Evolutionary conservation across 768 basidiomycete genomes (phyloP).

Genomic region (Psilocybe tampanensis): DNA sequence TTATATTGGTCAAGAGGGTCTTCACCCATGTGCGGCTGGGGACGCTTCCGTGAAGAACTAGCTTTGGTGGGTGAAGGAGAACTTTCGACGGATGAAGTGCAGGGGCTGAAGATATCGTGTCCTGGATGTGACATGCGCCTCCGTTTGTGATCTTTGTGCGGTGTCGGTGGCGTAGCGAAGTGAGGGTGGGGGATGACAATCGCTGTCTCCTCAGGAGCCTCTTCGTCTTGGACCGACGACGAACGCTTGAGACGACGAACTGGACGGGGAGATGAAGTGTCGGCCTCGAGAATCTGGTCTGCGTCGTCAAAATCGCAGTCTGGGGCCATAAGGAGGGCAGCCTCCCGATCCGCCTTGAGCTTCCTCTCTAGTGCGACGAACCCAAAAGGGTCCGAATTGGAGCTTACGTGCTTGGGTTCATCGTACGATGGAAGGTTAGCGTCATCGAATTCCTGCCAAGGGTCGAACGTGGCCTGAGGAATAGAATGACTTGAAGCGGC

Average conservation of each 20-base stretch:
- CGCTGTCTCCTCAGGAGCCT: slow-evolving; percentile 12
- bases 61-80: slow-evolving; percentile 41
- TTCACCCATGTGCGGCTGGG: slow-evolving; percentile 1
- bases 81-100: slow-evolving; percentile 31
- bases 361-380: slow-evolving; percentile 57
- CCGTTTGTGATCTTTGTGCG: slow-evolving; percentile 35
- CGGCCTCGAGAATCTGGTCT: slow-evolving; percentile 26
- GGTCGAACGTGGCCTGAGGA: slow-evolving; percentile 14
- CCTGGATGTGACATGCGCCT: slow-evolving; percentile 26
- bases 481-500: slow-evolving; percentile 9
- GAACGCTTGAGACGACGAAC: slow-evolving; percentile 23
- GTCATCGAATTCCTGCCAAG: slow-evolving; percentile 26
- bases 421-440: slow-evolving; percentile 16
- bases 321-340: slow-evolving; percentile 4
- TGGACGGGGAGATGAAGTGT: slow-evolving; percentile 31
- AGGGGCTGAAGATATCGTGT: slow-evolving; percentile 36
- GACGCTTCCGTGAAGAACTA: slow-evolving; percentile 13
- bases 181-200: slow-evolving; percentile 9
- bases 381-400: slow-evolving; percentile 56
- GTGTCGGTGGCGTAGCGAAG: slow-evolving; percentile 32
- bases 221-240: slow-evolving; percentile 9
- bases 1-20: slow-evolving; percentile 22
- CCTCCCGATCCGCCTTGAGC: slow-evolving; percentile 43
- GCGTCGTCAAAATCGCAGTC: slow-evolving; percentile 14
- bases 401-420: slow-evolving; percentile 10